Base-by-base conservation (phyloP, 768 basidiomycete genomes). In the Agrocybe pediades region DNA sequence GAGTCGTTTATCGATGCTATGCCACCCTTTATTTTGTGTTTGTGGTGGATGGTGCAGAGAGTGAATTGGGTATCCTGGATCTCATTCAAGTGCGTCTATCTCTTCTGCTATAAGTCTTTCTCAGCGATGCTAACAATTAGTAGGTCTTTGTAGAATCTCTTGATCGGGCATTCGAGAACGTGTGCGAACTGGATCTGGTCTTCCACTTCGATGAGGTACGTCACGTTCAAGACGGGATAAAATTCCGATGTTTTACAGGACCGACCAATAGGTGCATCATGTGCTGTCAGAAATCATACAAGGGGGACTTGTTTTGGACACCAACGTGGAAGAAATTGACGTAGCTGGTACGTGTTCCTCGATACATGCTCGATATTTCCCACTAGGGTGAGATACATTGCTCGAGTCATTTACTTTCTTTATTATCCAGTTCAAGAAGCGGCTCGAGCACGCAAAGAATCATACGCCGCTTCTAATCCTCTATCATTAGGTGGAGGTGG, bases 121-220 rank as follows among this genome's bases (percentile, higher is more conserved):
- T 33, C 2, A n/a, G 17, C 33, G 21, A 33, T 46, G 41, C 29
- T 23, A 21, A 55, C 46, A 8, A 30, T 19, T 20, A 15, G 13
- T 47, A 95, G 95, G 97, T 99, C 16, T 94, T 99, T 64, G 97
- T 99, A 53, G 97, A 99, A 74, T 88, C 92, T 2, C 79, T 99
- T 29, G 97, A 99, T 71, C 80, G 94, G 30, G 87, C 93, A 15
- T 99, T 98, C 66, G 94, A 97, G 76, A 98, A 98, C 64, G 97
- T 99, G 0, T 98, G 97, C 71, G 97, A 99, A 70, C 77, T 99
- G 41, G 97, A 99, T 69, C 80, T 99, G 11, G 95, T 99, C 46
- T 99, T 98, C 70, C 95, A 98, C 69, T 99, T 98, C 64, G 97
- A 98, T 68, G 95, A 98, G 80, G 95, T 92, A 60, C 26, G 80